These are phyloP conservation scores for Penstemon newberryi DNA, from an alignment of 257 asterid genomes.

Conservation along the genomic window DNA sequence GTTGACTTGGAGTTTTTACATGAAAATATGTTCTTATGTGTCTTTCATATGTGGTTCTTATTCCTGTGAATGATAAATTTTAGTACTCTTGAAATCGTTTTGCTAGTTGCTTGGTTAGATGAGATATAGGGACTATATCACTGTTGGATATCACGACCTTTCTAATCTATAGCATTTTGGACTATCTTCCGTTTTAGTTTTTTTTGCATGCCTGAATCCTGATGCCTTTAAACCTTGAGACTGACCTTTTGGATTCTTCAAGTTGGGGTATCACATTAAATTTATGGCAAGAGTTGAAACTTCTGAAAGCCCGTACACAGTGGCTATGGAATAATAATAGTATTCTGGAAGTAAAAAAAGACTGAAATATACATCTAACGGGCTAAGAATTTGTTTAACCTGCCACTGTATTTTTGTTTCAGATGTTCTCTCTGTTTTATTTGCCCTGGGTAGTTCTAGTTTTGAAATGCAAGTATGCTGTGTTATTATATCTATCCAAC, in stretches of 20 bases:
- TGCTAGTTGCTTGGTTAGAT: conserved; percentile 14
- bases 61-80: neutral
- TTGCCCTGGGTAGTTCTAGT: conserved; percentile 7
- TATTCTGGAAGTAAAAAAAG: neutral
- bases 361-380: neutral
- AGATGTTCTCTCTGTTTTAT: neutral
- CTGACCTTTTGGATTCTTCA: too few relatives aligned
- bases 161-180: neutral
- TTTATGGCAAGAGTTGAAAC: neutral
- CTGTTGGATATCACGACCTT: neutral
- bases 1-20: neutral
- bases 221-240: neutral
- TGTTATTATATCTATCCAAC: neutral
- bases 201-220: neutral
- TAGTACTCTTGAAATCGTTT: neutral
- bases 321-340: neutral
- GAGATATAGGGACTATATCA: neutral
- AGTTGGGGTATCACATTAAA: neutral
- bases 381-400: neutral
- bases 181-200: neutral
- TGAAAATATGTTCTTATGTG: neutral
- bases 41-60: neutral
- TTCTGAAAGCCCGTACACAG: neutral
- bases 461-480: neutral
- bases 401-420: neutral